Conservation (phyloP, 257 asterid species). For the Eucommia ulmoides region DNA sequence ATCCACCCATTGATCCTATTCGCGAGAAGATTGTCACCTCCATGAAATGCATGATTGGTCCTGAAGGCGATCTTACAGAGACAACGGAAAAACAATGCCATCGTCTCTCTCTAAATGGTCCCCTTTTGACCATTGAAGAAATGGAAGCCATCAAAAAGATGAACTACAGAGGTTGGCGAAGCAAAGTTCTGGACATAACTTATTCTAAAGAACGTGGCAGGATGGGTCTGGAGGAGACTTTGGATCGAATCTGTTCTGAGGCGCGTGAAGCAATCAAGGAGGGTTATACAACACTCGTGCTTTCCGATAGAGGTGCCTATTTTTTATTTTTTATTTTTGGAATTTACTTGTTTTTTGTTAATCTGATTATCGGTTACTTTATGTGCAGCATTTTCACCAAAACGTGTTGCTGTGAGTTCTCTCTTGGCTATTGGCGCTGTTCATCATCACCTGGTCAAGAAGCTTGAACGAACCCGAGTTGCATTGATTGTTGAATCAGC, state of each 20-base stretch:
- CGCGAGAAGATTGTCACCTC: conserved; percentile 99
- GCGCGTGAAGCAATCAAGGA: conserved; percentile 82
- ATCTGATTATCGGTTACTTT: too few relatives aligned
- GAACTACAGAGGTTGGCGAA: conserved; percentile 93
- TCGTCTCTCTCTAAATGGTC: conserved; percentile 89
- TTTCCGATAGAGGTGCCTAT: conserved; percentile 83
- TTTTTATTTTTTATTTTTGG: conserved; percentile 3
- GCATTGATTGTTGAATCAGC: conserved; percentile 92
- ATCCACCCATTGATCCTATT: conserved; percentile 97
- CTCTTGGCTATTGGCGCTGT: conserved; percentile 96
- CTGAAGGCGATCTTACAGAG: conserved; percentile 98
- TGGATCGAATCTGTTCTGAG: conserved; percentile 81
- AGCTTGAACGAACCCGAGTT: conserved; percentile 89
- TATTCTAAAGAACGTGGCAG: conserved; percentile 55
- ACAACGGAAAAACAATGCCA: conserved; percentile 95
- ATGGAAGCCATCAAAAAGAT: conserved; percentile 88
- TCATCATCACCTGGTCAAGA: conserved; percentile 91
- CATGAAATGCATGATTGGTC: conserved; percentile 97
- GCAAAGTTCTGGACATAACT: conserved; percentile 88
- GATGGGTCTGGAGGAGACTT: conserved; percentile 88
- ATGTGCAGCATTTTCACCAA: conserved; percentile 61
- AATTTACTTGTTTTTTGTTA: conserved; percentile 1
- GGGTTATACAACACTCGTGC: conserved; percentile 79
- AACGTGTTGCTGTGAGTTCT: conserved; percentile 89
- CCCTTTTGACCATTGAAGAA: conserved; percentile 71